Evolutionary conservation across 805 yeast genomes (phyloP), one percentile per base, ranked within the genome.

Genomic region (Candida manassasensis): DNA sequence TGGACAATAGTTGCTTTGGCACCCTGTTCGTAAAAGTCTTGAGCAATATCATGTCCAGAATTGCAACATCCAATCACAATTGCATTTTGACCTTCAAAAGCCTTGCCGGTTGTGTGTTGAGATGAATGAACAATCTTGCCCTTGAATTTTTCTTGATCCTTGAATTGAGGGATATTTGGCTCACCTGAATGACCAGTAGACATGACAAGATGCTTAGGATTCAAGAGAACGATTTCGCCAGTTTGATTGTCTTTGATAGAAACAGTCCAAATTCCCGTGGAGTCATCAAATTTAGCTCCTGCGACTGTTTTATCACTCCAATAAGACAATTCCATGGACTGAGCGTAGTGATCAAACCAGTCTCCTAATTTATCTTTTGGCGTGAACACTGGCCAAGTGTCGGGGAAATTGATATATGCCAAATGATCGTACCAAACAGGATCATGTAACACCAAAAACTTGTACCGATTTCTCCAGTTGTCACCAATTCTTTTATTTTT

Each of bases 171-270:
- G 42, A 67, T 48, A 45, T 63, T 64, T 28, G 73, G 68, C 35
- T 63, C 65, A 32, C 73, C 73, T 8, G 72, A 67, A 30, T 64
- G 67, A 14, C 75, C 75, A 8, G 73, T 67, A 13, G 71, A 63
- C 52, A 68, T 50, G 13, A 69, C 61, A 3, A 69, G 25, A 41
- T 69, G 72, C 17, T 55, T 50, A 36, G 70, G 70, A 11, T 42
- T 21, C 17, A 64, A 39, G 6, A 24, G 41, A 27, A 41, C 45
- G 6, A 47, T 35, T 21, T 53, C 49, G 11, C 44, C 45, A n/a
- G 62, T 50, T 5, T 48, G 39, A 34, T 52, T 50, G 35, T 59
- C 57, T 28, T 41, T 30, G 12, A 66, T 48, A 1, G 50, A 36
- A 21, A 64, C 69, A 6, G 40, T 47, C 36, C 36, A 33, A 13